Evolutionary conservation across 371 early-diverging fungal species (phyloP).

Genomic region (Mortierella sp.): DNA sequence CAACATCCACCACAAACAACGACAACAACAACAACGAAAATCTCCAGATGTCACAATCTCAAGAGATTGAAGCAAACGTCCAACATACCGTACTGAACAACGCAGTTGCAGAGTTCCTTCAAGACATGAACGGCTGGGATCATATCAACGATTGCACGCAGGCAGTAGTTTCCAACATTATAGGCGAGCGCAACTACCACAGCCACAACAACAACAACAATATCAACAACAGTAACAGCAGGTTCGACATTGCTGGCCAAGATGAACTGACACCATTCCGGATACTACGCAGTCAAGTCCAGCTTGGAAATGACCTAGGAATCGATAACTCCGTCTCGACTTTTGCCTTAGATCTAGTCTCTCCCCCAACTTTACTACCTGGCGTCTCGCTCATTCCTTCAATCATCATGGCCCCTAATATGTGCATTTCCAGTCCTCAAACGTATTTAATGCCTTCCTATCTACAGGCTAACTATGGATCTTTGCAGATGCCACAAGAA

Average conservation of each 20-base stretch:
- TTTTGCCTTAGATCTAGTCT: not conserved
- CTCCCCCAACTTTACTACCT: not conserved
- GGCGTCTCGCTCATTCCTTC: too few relatives aligned
- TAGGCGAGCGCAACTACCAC: too few relatives aligned
- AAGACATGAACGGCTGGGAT: constrained; percentile 5
- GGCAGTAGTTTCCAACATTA: not conserved
- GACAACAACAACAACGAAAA: not conserved
- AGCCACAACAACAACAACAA: not conserved
- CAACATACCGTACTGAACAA: not conserved
- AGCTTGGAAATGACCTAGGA: not conserved
- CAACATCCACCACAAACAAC: not conserved
- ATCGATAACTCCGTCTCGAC: not conserved
- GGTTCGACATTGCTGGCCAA: not conserved
- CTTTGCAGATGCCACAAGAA: not conserved
- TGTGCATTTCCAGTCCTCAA: not conserved
- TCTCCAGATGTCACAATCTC: not conserved
- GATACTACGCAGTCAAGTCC: not conserved
- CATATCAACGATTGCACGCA: not conserved
- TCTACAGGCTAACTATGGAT: not conserved
- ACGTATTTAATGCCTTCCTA: not conserved
- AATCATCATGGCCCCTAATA: not conserved
- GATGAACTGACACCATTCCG: not conserved
- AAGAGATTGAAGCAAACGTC: not conserved
- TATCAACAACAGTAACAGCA: not conserved
- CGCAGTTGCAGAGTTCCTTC: constrained; percentile 3